Base-by-base conservation (phyloP, 2,329 filamentous ascomycete genomes). In the Conoideocrella luteorostrata region DNA sequence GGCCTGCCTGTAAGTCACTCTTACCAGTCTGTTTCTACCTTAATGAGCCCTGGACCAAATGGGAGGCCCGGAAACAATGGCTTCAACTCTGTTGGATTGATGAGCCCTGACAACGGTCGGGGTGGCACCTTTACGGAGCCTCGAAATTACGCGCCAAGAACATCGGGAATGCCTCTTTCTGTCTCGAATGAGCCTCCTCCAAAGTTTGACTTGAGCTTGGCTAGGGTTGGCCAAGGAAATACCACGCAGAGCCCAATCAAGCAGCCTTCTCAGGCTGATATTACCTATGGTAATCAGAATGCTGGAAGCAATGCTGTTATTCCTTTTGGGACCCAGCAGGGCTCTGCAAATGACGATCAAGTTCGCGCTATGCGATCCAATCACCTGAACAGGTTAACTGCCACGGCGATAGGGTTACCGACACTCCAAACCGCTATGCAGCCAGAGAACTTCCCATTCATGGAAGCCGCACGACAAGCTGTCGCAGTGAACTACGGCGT, bases 391-490 rank as follows among this genome's bases (percentile, higher is more conserved):
- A 47, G 44, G 1, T 50, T 76, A 15, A 67, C 63, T 1, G 50
- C 53, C 3, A 61, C 60, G 2, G 48, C 52, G 0, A 56, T 49
- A 4, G 63, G 65, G 0, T 49, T 60, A 1, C 70, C 72, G 0
- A 56, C 50, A 5, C 39, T 64, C 0, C 49, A 60, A 2, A 49
- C 51, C 2, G 66, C 71, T 5, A 51, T 75, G 44, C 52, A 61
- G 12, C 54, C 63, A 0, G 47, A 51, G 5, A 66, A 67, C 48
- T 72, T 75, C 37, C 74, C 74, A 0, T 77, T 77, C 46, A 49
- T 67, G 0, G 69, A 72, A 46, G 58, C 61, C 6, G 62, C 60
- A 4, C 54, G 57, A 6, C 53, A 61, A 35, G 48, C 56, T 1
- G 51, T 56, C 7, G 54, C 59, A 0, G 49, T 54, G 10, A 61